Base-by-base conservation (phyloP, 768 basidiomycete genomes). In the Lactarius vividus region DNA sequence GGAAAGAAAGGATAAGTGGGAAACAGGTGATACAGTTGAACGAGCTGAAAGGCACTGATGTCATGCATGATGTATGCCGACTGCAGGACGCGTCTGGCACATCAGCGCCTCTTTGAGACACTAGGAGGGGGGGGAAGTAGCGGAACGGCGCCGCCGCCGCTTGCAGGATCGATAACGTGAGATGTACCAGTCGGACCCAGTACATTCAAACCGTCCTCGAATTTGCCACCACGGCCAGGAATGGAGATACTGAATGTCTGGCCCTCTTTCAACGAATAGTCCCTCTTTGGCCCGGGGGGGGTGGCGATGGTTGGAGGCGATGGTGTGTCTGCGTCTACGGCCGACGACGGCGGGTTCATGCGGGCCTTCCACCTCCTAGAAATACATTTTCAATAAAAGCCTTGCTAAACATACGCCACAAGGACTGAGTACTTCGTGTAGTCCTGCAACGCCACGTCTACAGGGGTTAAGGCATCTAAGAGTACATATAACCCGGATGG, bases 231-330 rank as follows among this genome's bases (percentile, higher is more conserved):
- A 61, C 88, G 85, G n/a, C 94, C 94, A 8, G 95, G 96, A 65
- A 97, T 92, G 39, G 85, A 80, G 69, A 98, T 96, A 5, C 89
- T 88, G 75, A 98, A 96, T 0, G 95, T 97, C 75, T 98, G 92
- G 10, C 95, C 95, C 71, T 94, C 93, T 75, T 96, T 97, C 71
- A 98, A 78, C 44, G 90, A 91, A 76, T 94, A 97, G 71, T 98
- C 95, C 76, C 93, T 92, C 81, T 94, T 94, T 2, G 93, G 92
- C 11, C 89, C 92, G 10, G 82, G 67, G 15, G 93, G 88, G 63
- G 84, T 10, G 91, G 86, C n/a, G 90, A 88, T n/a, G n/a, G n/a
- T n/a, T n/a, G n/a, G n/a, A n/a, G n/a, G n/a, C n/a, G n/a, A n/a
- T 1, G 83, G 74, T 4, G 56, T 23, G 1, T 57, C 44, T 53